phyloP scores from a whole-genome alignment of 192 early-diverging fungal genomes.

The Backusella australiensis region DNA sequence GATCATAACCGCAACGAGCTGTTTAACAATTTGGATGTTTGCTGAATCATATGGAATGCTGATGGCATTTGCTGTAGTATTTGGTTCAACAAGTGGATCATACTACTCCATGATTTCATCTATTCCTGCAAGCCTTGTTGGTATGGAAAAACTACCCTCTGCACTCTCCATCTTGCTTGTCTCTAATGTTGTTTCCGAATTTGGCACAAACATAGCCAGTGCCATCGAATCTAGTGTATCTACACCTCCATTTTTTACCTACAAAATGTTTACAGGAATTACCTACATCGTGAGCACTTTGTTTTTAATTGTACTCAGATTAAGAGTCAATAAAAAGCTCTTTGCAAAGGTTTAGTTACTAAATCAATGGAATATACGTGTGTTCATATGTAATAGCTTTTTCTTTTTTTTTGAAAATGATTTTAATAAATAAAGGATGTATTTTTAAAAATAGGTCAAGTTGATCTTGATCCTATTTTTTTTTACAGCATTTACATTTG shows the following conservation, averaged over 20 bases:
- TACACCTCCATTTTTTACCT: conserved; percentile 25
- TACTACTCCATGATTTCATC: conserved; percentile 31
- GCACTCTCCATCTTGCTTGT: conserved; percentile 21
- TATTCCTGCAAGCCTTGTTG: conserved; percentile 19
- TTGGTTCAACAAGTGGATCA: conserved; percentile 27
- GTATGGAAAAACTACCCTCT: conserved; percentile 18
- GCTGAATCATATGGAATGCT: conserved; percentile 19
- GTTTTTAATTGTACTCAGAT: conserved; percentile 11
- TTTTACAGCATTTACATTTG: too few relatives aligned
- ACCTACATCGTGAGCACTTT: not conserved
- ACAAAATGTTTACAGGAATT: conserved; percentile 41
- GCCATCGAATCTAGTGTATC: conserved; percentile 27
- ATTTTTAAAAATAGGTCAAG: not conserved
- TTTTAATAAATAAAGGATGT: not conserved
- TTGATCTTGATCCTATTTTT: too few relatives aligned
- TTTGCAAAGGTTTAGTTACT: conserved; percentile 12
- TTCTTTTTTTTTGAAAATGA: not conserved
- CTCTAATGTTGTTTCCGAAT: conserved; percentile 23
- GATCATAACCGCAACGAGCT: conserved; percentile 8
- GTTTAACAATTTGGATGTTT: conserved; percentile 30
- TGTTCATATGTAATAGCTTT: not conserved
- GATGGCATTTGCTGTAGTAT: conserved; percentile 28
- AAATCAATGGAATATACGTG: not conserved
- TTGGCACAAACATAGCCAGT: conserved; percentile 29
- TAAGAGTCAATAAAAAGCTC: not conserved